Evolutionary conservation across 345 rosid genomes (phyloP).

Genomic region (Psidium friedrichsthalianum): DNA sequence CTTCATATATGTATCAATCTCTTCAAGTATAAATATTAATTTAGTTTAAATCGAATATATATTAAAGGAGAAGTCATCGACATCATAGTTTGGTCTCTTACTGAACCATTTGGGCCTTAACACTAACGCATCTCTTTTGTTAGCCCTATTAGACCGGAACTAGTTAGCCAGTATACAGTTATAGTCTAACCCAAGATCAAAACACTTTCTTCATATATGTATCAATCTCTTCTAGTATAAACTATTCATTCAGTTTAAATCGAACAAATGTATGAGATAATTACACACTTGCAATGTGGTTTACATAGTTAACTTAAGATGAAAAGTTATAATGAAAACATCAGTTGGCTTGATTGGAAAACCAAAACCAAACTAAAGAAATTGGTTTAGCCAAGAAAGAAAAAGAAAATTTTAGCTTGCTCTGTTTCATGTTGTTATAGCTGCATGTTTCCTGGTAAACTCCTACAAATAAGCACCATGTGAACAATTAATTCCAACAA

Average conservation of each 20-base stretch:
- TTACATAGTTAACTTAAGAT: background rate
- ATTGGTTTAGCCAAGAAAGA: background rate
- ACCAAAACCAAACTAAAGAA: background rate
- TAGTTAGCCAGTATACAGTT: background rate
- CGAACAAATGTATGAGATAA: background rate
- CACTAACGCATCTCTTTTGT: background rate
- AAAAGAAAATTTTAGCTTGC: background rate
- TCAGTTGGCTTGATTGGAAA: background rate
- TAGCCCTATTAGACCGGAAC: background rate
- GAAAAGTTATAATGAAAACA: background rate
- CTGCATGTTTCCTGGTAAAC: background rate
- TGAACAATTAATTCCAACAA: background rate
- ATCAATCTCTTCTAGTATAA: background rate
- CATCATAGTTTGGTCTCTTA: background rate
- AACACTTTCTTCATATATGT: background rate
- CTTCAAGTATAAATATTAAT: background rate
- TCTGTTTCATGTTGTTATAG: background rate
- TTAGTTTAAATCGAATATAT: background rate
- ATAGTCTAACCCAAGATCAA: background rate
- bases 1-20: background rate
- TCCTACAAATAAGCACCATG: background rate
- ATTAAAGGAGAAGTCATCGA: background rate
- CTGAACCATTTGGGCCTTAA: background rate
- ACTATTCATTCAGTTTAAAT: background rate
- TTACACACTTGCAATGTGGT: background rate